Evolutionary conservation across 345 rosid species (phyloP), one percentile per base, ranked within the genome.

Genomic region (Eucalyptus fibrosa): DNA sequence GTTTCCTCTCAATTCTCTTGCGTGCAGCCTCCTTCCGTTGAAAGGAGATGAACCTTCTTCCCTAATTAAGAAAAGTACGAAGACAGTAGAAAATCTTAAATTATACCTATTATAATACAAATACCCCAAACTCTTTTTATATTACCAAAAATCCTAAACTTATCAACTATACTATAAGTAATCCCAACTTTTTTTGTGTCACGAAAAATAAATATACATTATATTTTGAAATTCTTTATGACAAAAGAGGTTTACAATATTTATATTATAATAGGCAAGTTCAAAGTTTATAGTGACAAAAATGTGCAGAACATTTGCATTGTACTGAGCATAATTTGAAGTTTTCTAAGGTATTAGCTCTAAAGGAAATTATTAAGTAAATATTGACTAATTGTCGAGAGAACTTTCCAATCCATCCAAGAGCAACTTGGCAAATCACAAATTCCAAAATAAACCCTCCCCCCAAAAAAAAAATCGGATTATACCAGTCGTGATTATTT

Each of bases 21-120:
- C 62, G 62, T 37, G 82, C 82, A 72, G 82, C 82, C 82, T 72
- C 45, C 8, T 72, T 37, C 81, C 6, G 0, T 34, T 1, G 40
- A 34, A 18, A 34, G 44, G 26, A 12, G 21, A 18, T 9, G 3
- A 5, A 37, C 81, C 24, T 34, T 34, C 3, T 34, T 17, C 23
- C 81, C 44, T 9, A 34, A 1, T 60, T 28, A 30, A 60, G 32
- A 30, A 60, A 60, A 60, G 4, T 0, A 12, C 0, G 7, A 4
- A 56, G 5, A 56, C 6, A 24, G 3, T 1, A 24, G 2, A 24
- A 56, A 56, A 56, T 56, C 6, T 56, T 26, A 56, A 56, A 56
- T 56, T 56, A 56, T 56, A 4, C 1, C 7, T 56, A 56, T 11
- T 1, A 5, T 5, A 56, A 24, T 11, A 56, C 30, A 56, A 24